Evolutionary conservation across 306 rosid species (phyloP), one percentile per base, ranked within the genome.

Genomic region (Amphicarpaea edgeworthii): DNA sequence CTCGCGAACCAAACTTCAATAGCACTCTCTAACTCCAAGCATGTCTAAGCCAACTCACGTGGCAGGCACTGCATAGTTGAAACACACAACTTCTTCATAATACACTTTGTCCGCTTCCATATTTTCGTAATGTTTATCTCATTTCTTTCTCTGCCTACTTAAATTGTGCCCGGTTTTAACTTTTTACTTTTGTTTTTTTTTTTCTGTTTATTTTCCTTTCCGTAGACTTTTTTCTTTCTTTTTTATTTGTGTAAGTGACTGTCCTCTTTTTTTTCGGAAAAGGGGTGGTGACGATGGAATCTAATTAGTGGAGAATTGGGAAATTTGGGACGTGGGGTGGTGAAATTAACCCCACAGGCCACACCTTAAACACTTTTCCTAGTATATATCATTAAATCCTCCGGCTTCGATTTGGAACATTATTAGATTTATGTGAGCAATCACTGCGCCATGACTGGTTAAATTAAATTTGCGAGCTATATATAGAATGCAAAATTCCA

Each of bases 1-100:
- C 79, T 75, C 83, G 59, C 72, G 85, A 77, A 49, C 72, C 59
- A 50, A 61, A 46, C 77, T 69, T 68, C 61, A 79, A 23, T 30
- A 38, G 14, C 45, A 40, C 46, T 49, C 73, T 71, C 47, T 23
- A 70, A 70, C 16, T 61, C 37, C 45, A 59, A 37, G 12, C 15
- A 59, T 3, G 5, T 45, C 75, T 55, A 7, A 68, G 68, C 70
- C 72, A 78, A 70, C 41, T 78, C 51, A 70, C 24, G 54, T 70
- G 40, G 14, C 38, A 32, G 12, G 6, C 8, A 24, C 19, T 66
- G 42, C 30, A 53, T 41, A 54, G 54, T 65, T 68, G 66, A 62
- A 70, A 37, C 73, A 66, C 30, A n/a, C 77, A 50, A 51, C 30
- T 28, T 65, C 45, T 65, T 41, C 67, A 26, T 66, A 12, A 28